A percentile compares a stretch with the other conserved stretches of the same genome.
Conservation (phyloP, 2,329 filamentous ascomycete genomes). For the Acephala macrosclerotiorum region DNA sequence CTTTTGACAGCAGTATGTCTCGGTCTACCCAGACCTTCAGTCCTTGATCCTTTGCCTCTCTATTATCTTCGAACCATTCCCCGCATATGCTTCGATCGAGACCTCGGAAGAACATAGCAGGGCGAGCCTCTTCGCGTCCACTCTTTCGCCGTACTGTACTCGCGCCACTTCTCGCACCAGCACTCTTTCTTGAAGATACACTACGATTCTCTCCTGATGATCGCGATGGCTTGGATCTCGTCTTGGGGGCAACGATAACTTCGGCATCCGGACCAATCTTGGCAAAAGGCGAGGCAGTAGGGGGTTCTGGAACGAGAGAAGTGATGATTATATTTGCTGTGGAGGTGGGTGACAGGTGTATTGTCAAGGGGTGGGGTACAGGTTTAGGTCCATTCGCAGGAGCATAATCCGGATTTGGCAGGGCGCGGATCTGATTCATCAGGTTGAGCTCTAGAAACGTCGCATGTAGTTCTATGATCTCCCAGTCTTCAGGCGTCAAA, state of each 20-base stretch:
- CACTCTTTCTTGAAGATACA: conserved; percentile 81
- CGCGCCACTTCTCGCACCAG: conserved; percentile 72
- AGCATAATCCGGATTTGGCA: conserved; percentile 82
- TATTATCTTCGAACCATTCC: conserved; percentile 77
- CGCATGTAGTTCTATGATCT: conserved; percentile 97
- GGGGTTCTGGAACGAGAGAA: conserved; percentile 78
- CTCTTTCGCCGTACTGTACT: conserved; percentile 72
- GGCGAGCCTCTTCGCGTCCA: conserved; percentile 70
- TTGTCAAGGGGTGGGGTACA: conserved; percentile 79
- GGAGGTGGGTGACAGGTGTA: conserved; percentile 94
- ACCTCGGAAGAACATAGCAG: conserved; percentile 79
- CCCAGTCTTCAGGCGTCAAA: conserved; percentile 94
- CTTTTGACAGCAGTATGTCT: conserved; percentile 74
- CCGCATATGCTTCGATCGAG: conserved; percentile 73
- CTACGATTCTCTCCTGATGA: conserved; percentile 79
- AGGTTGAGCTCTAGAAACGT: conserved; percentile 96
- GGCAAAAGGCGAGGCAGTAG: conserved; percentile 77
- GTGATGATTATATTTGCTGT: conserved; percentile 90
- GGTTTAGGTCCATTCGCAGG: conserved; percentile 58
- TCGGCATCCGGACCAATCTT: conserved; percentile 95
- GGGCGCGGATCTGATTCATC: conserved; percentile 87
- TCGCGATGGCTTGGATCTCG: conserved; percentile 72
- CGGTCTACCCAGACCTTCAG: conserved; percentile 87
- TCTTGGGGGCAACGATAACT: conserved; percentile 96
- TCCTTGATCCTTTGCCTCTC: conserved; percentile 60